These are phyloP conservation scores for Cladophialophora yegresii DNA, from an alignment of 2,329 filamentous ascomycete species.

Conservation along the genomic window DNA sequence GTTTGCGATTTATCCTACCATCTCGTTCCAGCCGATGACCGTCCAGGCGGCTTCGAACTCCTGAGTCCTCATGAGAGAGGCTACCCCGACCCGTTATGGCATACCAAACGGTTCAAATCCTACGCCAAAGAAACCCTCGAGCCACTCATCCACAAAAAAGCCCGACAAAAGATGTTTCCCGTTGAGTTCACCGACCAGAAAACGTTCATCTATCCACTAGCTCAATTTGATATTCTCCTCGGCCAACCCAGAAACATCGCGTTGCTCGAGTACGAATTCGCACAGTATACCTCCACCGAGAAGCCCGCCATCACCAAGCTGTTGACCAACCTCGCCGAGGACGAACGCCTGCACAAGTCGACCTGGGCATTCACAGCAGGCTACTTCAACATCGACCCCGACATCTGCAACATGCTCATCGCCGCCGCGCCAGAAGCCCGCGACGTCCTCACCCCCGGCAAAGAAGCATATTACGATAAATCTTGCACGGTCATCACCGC, in stretches of 20 bases:
- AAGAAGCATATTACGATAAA: conserved; percentile 39
- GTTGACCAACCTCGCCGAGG: conserved; percentile 65
- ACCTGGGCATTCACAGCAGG: conserved; percentile 97
- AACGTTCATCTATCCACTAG: conserved; percentile 80
- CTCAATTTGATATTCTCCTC: conserved; percentile 84
- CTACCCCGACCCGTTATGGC: conserved; percentile 36
- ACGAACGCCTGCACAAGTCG: conserved; percentile 63
- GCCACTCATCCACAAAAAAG: conserved; percentile 60
- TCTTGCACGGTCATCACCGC: conserved; percentile 86
- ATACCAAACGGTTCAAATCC: conserved; percentile 59
- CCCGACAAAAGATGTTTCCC: conserved; percentile 36
- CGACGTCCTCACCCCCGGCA: conserved; percentile 22
- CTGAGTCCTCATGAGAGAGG: conserved; percentile 34
- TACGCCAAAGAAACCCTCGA: conserved; percentile 68
- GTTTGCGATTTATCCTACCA: conserved; percentile 80
- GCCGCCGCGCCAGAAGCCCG: conserved; percentile 50
- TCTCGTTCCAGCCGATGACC: conserved; percentile 61
- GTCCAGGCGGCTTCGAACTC: conserved; percentile 60
- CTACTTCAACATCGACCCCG: conserved; percentile 95
- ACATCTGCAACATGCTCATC: conserved; percentile 77
- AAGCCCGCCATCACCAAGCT: conserved; percentile 77
- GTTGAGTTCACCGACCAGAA: conserved; percentile 48
- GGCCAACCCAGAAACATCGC: conserved; percentile 31
- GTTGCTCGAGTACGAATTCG: conserved; percentile 34
- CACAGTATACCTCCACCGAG: conserved; percentile 75